Base-by-base conservation (phyloP, 179 eudicot species). In the Silene noctiflora region DNA sequence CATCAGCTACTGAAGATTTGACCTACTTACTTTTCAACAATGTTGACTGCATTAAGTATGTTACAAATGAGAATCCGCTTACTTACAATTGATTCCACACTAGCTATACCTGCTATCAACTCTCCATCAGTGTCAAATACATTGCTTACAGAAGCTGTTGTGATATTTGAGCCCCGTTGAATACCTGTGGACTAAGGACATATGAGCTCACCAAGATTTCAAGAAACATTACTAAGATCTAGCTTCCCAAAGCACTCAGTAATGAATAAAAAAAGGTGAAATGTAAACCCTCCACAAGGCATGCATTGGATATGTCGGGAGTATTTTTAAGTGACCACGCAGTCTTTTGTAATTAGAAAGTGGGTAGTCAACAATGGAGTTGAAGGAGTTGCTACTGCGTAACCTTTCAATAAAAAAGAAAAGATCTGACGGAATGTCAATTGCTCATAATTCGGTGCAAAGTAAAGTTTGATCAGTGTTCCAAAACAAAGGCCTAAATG, bases 61-160 rank as follows among this genome's bases (percentile, higher is more conserved):
- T 17, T n/a, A 65, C 14, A 48, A 12, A 72, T 44, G 25, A 9
- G 65, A 67, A 24, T 72, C 56, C 11, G 63, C 33, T 21, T 60
- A 86, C 98, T 85, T 83, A 95, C 99, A 83, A 95, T 77, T 64
- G 94, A 80, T 73, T 93, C 92, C 25, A 93, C 97, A 75, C 90
- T 88, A 63, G 99, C 99, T 79, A 95, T 91, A 72, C 83, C 99
- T 64, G 92, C 90, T 67, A 83, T 89, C 85, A 91, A 66, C 79
- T 95, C 98, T 76, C 99, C 99, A 73, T 85, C 78, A 46, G 65
- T 75, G 83, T 93, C 97, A 80, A 93, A 93, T 78, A 93, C 83
- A 75, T 88, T 87, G 86, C 88, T 85, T 13, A 95, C 97, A 61
- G 86, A 86, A 65, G 98, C 88, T 70, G 98, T 95, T 78, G 84